A percentile compares a stretch with the other conserved stretches of the same genome.
These are phyloP conservation scores for Calamus simplicifolius DNA, from an alignment of 176 grass and related monocot genomes.

Conservation along the genomic window DNA sequence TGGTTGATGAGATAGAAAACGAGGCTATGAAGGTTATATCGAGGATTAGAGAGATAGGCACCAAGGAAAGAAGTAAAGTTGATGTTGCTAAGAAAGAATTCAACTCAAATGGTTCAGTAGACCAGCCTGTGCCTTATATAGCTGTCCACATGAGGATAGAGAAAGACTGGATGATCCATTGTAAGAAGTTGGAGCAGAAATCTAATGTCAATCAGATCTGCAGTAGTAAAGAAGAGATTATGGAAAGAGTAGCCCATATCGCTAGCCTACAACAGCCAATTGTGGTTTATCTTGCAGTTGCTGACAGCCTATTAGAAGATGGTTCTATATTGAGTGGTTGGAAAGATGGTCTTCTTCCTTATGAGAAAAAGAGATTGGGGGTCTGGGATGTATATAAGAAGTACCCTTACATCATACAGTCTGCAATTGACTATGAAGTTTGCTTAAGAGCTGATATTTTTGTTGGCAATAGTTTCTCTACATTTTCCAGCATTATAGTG, in stretches of 20 bases:
- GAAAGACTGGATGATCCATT: constrained; percentile 99
- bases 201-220: constrained; percentile 68
- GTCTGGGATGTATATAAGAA: constrained; percentile 63
- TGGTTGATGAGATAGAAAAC: constrained; percentile 71
- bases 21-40: constrained; percentile 78
- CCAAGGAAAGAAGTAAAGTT: constrained; percentile 41
- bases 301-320: constrained; percentile 88
- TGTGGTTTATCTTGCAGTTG: constrained; percentile 91
- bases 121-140: constrained; percentile 45
- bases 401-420: constrained; percentile 91
- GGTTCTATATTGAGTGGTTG: constrained; percentile 82
- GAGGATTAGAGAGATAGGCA: constrained; percentile 63
- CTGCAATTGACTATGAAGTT: constrained; percentile 96
- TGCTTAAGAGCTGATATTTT: constrained; percentile 76
- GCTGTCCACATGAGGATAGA: constrained; percentile 99
- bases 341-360: constrained; percentile 77
- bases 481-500: constrained; percentile 86
- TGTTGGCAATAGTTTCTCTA: constrained; percentile 94
- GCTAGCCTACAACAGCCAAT: constrained; percentile 45
- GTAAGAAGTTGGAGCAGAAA: constrained; percentile 89
- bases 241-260: constrained; percentile 85
- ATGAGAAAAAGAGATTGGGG: constrained; percentile 84
- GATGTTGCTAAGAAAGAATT: constrained; percentile 26
- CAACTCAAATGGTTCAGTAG: constrained; percentile 1
- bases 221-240: constrained; percentile 87